phyloP scores from a whole-genome alignment of 164 flowering plant genomes.

The Annona cherimola region DNA sequence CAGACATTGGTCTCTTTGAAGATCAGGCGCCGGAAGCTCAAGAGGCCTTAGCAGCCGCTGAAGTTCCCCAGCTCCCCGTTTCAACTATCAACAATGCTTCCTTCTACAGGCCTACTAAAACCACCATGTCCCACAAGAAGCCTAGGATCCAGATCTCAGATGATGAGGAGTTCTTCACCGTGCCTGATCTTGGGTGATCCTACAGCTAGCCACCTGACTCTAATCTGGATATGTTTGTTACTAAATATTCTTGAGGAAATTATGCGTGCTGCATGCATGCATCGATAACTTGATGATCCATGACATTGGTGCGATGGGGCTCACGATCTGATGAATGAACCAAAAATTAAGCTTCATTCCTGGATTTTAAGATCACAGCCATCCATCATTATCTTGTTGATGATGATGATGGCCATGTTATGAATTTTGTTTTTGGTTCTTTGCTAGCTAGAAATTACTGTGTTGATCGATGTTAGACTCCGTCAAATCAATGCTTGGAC shows the following conservation, averaged over 20 bases:
- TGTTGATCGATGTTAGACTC: too few relatives aligned
- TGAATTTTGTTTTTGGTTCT: too few relatives aligned
- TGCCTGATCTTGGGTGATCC: conserved; percentile 83
- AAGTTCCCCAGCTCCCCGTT: conserved; percentile 72
- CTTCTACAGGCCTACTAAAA: conserved; percentile 46
- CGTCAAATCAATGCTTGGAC: too few relatives aligned
- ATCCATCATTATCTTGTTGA: too few relatives aligned
- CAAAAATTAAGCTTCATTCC: neutral
- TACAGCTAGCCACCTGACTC: too few relatives aligned
- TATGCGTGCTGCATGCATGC: too few relatives aligned
- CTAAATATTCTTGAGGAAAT: neutral
- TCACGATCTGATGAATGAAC: neutral
- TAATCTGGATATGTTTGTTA: too few relatives aligned
- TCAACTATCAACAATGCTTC: conserved; percentile 27
- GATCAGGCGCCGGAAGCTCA: conserved; percentile 43
- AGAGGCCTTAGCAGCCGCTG: conserved; percentile 64
- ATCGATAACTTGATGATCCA: neutral
- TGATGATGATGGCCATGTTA: too few relatives aligned
- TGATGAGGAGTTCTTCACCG: conserved; percentile 71
- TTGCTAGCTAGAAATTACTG: too few relatives aligned
- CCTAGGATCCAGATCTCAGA: conserved; percentile 61
- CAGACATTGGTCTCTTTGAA: conserved; percentile 56
- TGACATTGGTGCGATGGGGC: neutral
- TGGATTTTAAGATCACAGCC: neutral
- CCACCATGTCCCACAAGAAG: conserved; percentile 50